Evolutionary conservation across 2,329 filamentous ascomycete genomes (phyloP).

Genomic region (Xylaria sp.): DNA sequence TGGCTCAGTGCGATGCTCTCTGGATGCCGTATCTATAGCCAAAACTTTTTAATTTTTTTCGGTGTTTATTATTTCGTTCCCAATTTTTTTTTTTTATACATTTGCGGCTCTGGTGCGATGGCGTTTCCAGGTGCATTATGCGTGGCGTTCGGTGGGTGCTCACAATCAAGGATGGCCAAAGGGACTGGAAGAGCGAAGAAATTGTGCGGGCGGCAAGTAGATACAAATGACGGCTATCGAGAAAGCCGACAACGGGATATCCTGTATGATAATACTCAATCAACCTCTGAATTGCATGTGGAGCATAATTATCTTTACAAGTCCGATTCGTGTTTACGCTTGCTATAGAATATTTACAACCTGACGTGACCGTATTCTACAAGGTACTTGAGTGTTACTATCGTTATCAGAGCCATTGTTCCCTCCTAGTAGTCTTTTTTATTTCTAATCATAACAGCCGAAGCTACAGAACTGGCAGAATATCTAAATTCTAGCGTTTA

Average conservation of each 20-base stretch:
- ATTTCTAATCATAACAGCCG: background rate
- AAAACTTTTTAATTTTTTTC: conserved; percentile 12
- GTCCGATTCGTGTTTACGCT: background rate
- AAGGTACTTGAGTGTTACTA: background rate
- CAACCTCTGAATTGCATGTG: background rate
- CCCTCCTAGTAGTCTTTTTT: background rate
- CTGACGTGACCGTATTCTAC: background rate
- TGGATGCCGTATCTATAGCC: conserved; percentile 95
- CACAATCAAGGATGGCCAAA: background rate
- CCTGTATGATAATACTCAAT: conserved; percentile 7
- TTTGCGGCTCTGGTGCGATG: background rate
- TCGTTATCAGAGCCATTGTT: background rate
- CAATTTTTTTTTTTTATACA: background rate
- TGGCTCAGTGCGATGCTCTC: conserved; percentile 88
- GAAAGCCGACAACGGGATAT: background rate
- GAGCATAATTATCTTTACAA: background rate
- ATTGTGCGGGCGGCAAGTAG: background rate
- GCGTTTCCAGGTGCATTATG: conserved; percentile 11
- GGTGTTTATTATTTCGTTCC: background rate
- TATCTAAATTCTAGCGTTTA: background rate
- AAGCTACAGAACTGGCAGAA: background rate
- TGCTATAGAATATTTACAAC: background rate
- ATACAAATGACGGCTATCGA: background rate
- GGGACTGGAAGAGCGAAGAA: background rate
- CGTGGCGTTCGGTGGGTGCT: conserved; percentile 14